A percentile compares a stretch with the other conserved stretches of the same genome.
Evolutionary conservation across 2,329 filamentous ascomycete species (phyloP).

Genomic region (Neofusicoccum kwambonambiense): DNA sequence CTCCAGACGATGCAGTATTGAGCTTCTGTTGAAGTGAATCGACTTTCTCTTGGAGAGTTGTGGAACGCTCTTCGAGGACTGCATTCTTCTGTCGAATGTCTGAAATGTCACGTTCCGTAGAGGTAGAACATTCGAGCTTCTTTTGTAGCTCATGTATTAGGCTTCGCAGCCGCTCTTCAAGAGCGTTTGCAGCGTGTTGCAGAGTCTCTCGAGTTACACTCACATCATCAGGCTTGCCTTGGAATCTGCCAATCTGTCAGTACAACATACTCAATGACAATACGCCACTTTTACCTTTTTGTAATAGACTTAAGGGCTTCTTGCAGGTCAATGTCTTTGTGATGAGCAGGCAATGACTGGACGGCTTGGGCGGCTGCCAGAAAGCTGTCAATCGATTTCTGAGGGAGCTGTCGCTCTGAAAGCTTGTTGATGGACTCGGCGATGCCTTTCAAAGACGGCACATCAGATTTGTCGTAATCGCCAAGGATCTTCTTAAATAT

Average conservation of each 20-base stretch:
- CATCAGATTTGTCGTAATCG: not conserved
- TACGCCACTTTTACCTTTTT: too few relatives aligned
- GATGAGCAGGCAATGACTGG: not conserved
- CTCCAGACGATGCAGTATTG: not conserved
- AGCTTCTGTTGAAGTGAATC: conserved; percentile 3
- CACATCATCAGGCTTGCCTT: not conserved
- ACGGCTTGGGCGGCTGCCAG: not conserved
- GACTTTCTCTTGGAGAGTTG: not conserved
- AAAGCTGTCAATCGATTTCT: not conserved
- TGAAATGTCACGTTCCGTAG: not conserved
- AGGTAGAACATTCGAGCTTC: not conserved
- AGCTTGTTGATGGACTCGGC: not conserved
- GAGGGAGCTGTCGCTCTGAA: not conserved
- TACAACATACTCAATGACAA: not conserved
- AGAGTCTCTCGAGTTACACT: not conserved
- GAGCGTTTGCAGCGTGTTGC: not conserved
- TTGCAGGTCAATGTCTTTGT: not conserved
- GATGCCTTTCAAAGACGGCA: not conserved
- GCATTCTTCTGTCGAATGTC: conserved; percentile 1
- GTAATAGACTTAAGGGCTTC: not conserved
- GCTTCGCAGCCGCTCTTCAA: not conserved
- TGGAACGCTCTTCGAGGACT: conserved; percentile 11
- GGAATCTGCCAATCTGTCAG: not conserved
- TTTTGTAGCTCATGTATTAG: not conserved
- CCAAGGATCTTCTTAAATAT: not conserved